Conservation (phyloP, 345 rosid species). For the Gossypium longicalyx region DNA sequence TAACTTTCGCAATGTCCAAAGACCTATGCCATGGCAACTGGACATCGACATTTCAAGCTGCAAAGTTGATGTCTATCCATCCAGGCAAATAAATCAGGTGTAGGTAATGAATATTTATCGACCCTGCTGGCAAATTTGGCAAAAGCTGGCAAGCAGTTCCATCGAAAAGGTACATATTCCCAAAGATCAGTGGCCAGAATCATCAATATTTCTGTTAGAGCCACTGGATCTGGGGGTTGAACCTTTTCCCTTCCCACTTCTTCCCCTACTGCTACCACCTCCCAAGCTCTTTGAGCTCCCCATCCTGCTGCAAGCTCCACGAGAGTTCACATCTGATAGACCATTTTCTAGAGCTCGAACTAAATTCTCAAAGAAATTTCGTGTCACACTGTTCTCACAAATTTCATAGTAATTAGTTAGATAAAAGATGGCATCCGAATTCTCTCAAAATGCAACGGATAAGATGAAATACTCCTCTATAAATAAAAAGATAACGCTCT, state of each 20-base stretch:
- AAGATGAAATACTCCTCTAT: not conserved
- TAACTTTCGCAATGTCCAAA: not conserved
- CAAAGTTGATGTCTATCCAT: constrained; percentile 6
- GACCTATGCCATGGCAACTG: not conserved
- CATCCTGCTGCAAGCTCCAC: constrained; percentile 46
- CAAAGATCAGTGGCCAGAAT: constrained; percentile 65
- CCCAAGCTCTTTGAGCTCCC: constrained; percentile 50
- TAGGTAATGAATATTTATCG: constrained; percentile 20
- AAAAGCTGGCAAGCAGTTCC: constrained; percentile 40
- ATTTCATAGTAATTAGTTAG: not conserved
- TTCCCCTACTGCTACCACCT: constrained; percentile 30
- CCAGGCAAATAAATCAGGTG: not conserved
- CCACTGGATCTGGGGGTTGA: constrained; percentile 57
- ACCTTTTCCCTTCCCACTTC: constrained; percentile 39
- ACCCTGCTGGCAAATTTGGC: constrained; percentile 62
- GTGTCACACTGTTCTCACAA: constrained; percentile 54
- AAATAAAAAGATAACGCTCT: not conserved
- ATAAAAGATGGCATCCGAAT: not conserved
- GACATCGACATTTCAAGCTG: not conserved
- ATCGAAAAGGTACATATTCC: constrained; percentile 66
- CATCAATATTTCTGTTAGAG: constrained; percentile 39
- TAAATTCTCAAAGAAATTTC: constrained; percentile 76
- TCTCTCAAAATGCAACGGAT: not conserved
- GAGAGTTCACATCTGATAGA: constrained; percentile 63
- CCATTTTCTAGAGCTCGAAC: constrained; percentile 82